Percentiles rank a stretch among this genome's conserved stretches.
These are phyloP conservation scores for Bjerkandera adusta DNA, from an alignment of 1,284 basidiomycete genomes.

Conservation along the genomic window DNA sequence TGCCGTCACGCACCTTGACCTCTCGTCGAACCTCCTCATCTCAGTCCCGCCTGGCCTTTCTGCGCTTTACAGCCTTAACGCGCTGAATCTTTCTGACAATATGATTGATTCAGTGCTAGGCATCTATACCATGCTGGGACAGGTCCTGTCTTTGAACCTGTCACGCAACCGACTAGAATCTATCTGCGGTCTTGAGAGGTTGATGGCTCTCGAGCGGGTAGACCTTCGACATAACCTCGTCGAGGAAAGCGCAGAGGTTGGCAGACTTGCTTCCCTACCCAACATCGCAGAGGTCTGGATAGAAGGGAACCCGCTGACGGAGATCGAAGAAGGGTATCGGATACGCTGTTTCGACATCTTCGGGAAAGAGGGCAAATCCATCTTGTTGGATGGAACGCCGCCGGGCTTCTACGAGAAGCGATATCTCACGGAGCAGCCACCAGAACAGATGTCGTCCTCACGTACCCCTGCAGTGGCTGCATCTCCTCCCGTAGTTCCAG, in stretches of 20 bases:
- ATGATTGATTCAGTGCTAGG: conserved; percentile 95
- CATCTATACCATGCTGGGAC: conserved; percentile 81
- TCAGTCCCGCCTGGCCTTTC: conserved; percentile 80
- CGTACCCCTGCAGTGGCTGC: conserved; percentile 43
- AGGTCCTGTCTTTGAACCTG: conserved; percentile 75
- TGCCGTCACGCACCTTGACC: conserved; percentile 83
- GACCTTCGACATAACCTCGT: conserved; percentile 86
- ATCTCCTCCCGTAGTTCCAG: conserved; percentile 61
- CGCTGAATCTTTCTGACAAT: conserved; percentile 91
- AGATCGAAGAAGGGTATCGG: conserved; percentile 72
- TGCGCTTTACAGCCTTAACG: conserved; percentile 72
- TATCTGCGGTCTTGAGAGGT: conserved; percentile 89
- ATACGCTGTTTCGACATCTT: conserved; percentile 81
- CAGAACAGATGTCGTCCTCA: conserved; percentile 51
- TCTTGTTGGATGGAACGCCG: conserved; percentile 72
- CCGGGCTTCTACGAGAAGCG: conserved; percentile 80
- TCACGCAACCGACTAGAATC: conserved; percentile 88
- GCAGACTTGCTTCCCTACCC: conserved; percentile 79
- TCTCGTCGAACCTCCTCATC: conserved; percentile 88
- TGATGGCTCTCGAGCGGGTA: conserved; percentile 78
- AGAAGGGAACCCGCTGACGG: conserved; percentile 76
- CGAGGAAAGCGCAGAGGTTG: conserved; percentile 84
- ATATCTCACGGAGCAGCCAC: conserved; percentile 46
- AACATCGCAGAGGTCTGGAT: conserved; percentile 78
- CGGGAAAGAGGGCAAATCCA: conserved; percentile 72